Evolutionary conservation across 345 rosid genomes (phyloP).

Genomic region (Lenwebbia sp.): DNA sequence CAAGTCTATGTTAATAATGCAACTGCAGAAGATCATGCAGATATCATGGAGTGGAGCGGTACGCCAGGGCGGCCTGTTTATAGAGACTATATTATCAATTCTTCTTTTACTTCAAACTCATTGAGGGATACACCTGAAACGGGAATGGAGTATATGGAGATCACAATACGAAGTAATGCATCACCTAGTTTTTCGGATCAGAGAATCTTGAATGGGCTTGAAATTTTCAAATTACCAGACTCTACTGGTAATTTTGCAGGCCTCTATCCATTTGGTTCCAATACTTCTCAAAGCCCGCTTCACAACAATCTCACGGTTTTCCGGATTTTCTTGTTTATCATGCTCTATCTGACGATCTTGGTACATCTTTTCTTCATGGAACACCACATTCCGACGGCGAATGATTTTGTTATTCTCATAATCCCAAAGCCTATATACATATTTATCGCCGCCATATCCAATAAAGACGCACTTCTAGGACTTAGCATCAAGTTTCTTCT

Average conservation of each 20-base stretch:
- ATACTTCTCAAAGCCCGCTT: neutral
- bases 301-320: neutral
- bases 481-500: no score
- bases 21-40: conserved; percentile 2
- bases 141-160: neutral
- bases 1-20: conserved; percentile 4
- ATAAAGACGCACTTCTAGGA: no score
- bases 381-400: no score
- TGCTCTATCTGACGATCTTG: no score
- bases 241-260: conserved; percentile 15
- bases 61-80: conserved; percentile 10
- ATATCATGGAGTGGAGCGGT: neutral
- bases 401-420: no score
- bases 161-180: conserved; percentile 1
- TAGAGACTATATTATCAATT: conserved; percentile 2
- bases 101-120: neutral
- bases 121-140: neutral
- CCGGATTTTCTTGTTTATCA: neutral
- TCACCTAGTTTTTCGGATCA: neutral
- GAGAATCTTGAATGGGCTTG: conserved; percentile 24
- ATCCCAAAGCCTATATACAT: no score
- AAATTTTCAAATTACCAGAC: conserved; percentile 18
- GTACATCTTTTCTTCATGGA: no score
- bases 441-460: no score
- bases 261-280: conserved; percentile 1